Percentiles rank a stretch among this genome's conserved stretches.
phyloP scores from a whole-genome alignment of 169 alveolate genomes.

The Eimeria necatrix region DNA sequence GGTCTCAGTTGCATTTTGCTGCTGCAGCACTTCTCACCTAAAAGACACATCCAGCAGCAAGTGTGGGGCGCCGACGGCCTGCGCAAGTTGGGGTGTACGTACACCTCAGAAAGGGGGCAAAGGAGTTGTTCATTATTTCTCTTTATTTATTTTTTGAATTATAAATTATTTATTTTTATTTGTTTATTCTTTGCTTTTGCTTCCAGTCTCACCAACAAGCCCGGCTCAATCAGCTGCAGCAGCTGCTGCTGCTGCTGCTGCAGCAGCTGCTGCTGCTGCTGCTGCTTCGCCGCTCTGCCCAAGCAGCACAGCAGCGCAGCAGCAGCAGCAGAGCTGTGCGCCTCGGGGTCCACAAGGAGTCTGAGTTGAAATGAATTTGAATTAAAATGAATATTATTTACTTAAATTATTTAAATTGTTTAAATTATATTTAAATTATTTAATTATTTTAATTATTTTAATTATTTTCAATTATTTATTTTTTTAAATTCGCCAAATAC shows the following conservation, averaged over 20 bases:
- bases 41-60: neutral
- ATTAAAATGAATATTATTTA: no score
- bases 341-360: neutral
- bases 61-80: neutral
- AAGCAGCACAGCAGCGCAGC: neutral
- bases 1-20: no score
- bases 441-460: no score
- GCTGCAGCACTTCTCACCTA: neutral
- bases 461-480: no score
- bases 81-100: no score
- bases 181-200: neutral
- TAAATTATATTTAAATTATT: no score
- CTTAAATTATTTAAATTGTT: no score
- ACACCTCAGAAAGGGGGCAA: no score
- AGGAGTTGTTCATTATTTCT: neutral
- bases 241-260: no score
- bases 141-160: neutral
- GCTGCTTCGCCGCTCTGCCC: neutral
- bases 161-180: no score
- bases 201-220: neutral
- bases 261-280: neutral
- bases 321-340: neutral
- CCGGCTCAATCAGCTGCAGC: no score
- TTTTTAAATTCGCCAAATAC: neutral
- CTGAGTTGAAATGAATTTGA: neutral